Evolutionary conservation across 2,329 filamentous ascomycete species (phyloP), one percentile per base, ranked within the genome.

Genomic region (Ophiostoma tasmaniense): DNA sequence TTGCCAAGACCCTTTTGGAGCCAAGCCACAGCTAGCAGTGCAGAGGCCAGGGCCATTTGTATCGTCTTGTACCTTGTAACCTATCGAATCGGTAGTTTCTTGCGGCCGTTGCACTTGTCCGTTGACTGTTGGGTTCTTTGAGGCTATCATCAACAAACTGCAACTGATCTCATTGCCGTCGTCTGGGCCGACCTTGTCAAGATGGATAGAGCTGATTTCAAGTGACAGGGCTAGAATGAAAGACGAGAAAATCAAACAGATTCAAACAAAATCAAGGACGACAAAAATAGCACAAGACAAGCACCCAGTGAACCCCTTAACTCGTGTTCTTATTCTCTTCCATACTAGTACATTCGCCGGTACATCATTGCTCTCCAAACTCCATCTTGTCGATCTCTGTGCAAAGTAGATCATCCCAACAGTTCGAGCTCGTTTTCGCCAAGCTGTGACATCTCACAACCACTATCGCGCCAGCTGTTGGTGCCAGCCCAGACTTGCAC

Each of bases 1-100:
- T n/a, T 22, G 65, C 65, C 65, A 66, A 67, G 50, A 61, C 30
- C 30, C 5, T 37, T 35, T n/a, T n/a, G n/a, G n/a, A 10, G 50
- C 22, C 50, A 55, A 22, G 50, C 50, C 50, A 22, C n/a, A 14
- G 42, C 42, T 17, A n/a, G 3, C 42, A 25, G 25, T 55, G 25
- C 8, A 55, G n/a, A 55, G 50, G 42, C 8, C 50, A 55, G 50
- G 11, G 22, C 10, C 10, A 10, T n/a, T 25, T 1, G 33, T 33
- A n/a, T 55, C 22, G 22, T 25, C n/a, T 25, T 55, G 50, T 55
- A 55, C 25, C 3, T 55, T 55, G 42, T 45, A 20, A n/a, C 33
- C 33, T 33, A 4, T 33, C 8, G 5, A 33, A 33, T 5, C 33
- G 8, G 33, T 33, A 39, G 5, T 13, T 39, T n/a, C n/a, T 10